Conservation (phyloP, 1,284 basidiomycete species). For the Wallemia ichthyophaga region DNA sequence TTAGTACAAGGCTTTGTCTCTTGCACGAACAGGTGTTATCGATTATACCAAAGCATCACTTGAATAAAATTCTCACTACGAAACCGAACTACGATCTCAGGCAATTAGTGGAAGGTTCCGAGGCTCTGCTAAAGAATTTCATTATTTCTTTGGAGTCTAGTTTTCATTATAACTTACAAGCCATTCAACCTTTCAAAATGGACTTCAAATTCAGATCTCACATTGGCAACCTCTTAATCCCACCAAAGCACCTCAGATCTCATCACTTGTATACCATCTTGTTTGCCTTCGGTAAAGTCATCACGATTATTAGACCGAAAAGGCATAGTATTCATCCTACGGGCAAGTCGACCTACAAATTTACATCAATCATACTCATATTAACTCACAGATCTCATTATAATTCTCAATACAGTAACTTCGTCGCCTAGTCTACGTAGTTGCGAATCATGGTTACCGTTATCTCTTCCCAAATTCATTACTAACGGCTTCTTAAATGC, state of each 20-base stretch:
- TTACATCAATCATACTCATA: not conserved
- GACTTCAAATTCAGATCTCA: not conserved
- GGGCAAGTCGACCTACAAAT: conserved; percentile 22
- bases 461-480: conserved; percentile 88
- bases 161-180: not conserved
- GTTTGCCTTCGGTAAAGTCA: conserved; percentile 41
- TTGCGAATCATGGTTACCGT: conserved; percentile 66
- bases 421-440: conserved; percentile 36
- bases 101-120: not conserved
- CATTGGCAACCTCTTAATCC: not conserved
- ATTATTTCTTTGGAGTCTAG: not conserved
- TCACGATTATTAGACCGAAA: conserved; percentile 62
- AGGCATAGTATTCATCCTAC: conserved; percentile 86
- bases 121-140: not conserved
- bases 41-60: conserved; percentile 11
- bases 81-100: conserved; percentile 13
- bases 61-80: conserved; percentile 10
- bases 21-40: conserved; percentile 12
- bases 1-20: not conserved
- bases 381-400: conserved; percentile 36
- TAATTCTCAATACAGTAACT: conserved; percentile 41
- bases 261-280: conserved; percentile 67
- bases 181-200: not conserved
- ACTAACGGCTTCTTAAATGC: conserved; percentile 70
- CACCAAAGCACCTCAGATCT: conserved; percentile 6